Evolutionary conservation across 2,329 filamentous ascomycete genomes (phyloP).

Genomic region (Monosporascus sp.): DNA sequence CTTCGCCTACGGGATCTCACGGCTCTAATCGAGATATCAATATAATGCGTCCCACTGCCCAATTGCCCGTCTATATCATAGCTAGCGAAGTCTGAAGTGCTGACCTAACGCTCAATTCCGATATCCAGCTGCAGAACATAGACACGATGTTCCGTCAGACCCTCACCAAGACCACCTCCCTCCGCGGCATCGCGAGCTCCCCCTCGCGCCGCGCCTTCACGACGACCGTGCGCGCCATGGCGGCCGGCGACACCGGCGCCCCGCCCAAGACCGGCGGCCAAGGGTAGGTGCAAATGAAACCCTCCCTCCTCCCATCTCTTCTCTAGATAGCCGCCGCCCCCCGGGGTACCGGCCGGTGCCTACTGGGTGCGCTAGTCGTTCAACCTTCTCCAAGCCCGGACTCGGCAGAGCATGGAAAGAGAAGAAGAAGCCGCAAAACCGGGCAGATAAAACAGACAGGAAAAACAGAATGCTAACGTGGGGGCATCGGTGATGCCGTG

Average conservation of each 20-base stretch:
- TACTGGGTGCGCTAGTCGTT: too few relatives aligned
- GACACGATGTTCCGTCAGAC: slow-evolving; percentile 64
- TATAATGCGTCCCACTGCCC: slow-evolving; percentile 2
- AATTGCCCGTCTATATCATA: too few relatives aligned
- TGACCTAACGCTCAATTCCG: slow-evolving; percentile 9
- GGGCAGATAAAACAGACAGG: slow-evolving; percentile 1
- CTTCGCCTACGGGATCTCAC: too few relatives aligned
- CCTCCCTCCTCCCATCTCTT: not conserved
- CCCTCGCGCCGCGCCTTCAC: slow-evolving; percentile 55
- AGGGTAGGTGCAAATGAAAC: slow-evolving; percentile 39
- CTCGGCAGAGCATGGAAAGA: not conserved
- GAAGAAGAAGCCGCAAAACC: not conserved
- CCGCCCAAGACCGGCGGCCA: slow-evolving; percentile 48
- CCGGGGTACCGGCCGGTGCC: too few relatives aligned
- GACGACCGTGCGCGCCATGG: slow-evolving; percentile 58
- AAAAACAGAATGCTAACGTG: slow-evolving; percentile 13
- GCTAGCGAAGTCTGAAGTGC: too few relatives aligned
- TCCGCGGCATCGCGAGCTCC: slow-evolving; percentile 48
- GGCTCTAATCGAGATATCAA: not conserved
- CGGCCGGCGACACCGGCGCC: slow-evolving; percentile 65
- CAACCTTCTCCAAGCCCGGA: too few relatives aligned
- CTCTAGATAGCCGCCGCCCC: too few relatives aligned
- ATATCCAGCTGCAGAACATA: slow-evolving; percentile 7
- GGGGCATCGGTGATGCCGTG: slow-evolving; percentile 3
- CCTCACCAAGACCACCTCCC: slow-evolving; percentile 49